Base-by-base conservation (phyloP, 768 basidiomycete genomes). In the Pleurotus citrinopileatus region DNA sequence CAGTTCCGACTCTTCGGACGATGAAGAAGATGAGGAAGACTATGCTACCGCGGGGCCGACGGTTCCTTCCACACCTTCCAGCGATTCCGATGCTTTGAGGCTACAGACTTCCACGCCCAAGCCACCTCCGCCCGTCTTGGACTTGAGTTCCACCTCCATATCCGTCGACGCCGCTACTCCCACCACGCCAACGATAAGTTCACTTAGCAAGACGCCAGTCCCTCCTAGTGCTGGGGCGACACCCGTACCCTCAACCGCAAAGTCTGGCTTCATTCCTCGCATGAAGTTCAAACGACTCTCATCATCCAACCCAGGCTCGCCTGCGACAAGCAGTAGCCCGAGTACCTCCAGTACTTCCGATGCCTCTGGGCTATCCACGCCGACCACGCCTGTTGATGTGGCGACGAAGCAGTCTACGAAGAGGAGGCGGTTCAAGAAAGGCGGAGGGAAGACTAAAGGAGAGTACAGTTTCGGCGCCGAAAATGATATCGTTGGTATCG, bases 401-500 rank as follows among this genome's bases (percentile, higher is more conserved):
- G 9, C 45, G n/a, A 46, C 40, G 7, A 10, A 20, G 22, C 15
- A n/a, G 3, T 38, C 29, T 3, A 50, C 26, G 52, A 59, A 56
- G 20, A 59, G 37, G 44, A 56, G 38, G 50, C 23, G 44, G 0
- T 58, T 59, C 26, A 42, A 40, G 51, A 53, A 58, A 52, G 62
- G 63, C 55, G 66, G 64, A 55, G 54, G 42, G n/a, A 61, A 57
- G 53, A 60, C 63, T 46, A 67, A 63, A 32, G 66, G 61, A 20
- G 65, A 57, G 37, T 74, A 66, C 66, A 86, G 86, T 65, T 81
- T 91, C 56, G 80, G 79, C 15, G 75, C 84, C 0, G 77, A 73
- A 3, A 86, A 92, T 61, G 95, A 98, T 64, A 87, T 97, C 34
- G 71, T 96, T 2, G 96, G 96, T 0, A 94, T 98, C 55, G 95